phyloP scores from a whole-genome alignment of 2,329 filamentous ascomycete species.

The Pyrenophora seminiperda region DNA sequence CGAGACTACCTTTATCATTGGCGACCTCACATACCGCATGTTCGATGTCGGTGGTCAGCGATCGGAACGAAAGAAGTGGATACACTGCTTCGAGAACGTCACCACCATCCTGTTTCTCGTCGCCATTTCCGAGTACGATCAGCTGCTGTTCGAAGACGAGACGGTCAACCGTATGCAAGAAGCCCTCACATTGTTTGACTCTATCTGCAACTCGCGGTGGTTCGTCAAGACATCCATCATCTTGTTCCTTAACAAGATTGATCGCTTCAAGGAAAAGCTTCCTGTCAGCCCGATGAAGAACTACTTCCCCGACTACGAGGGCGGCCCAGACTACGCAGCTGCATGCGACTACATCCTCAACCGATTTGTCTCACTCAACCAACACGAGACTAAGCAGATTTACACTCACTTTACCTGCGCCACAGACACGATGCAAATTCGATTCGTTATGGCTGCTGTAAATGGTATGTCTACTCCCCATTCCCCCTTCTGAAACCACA shows the following conservation, averaged over 20 bases:
- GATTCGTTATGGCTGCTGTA: constrained; percentile 99
- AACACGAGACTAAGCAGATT: constrained; percentile 99
- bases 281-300: constrained; percentile 76
- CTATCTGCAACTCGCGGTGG: constrained; percentile 74
- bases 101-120: constrained; percentile 96
- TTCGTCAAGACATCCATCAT: constrained; percentile 76
- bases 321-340: constrained; percentile 88
- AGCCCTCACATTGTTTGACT: constrained; percentile 72
- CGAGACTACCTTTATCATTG: constrained; percentile 94
- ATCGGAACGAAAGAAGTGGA: constrained; percentile 96
- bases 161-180: constrained; percentile 79
- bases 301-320: constrained; percentile 79
- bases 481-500: constrained; percentile 2
- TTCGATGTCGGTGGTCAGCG: constrained; percentile 92
- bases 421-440: constrained; percentile 97
- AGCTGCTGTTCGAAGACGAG: constrained; percentile 94
- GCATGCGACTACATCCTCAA: constrained; percentile 99
- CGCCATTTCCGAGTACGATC: constrained; percentile 96
- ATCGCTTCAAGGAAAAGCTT: constrained; percentile 76
- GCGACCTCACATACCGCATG: constrained; percentile 94
- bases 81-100: constrained; percentile 91
- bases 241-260: constrained; percentile 76
- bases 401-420: constrained; percentile 99
- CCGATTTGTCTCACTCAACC: constrained; percentile 96
- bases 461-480: constrained; percentile 70